Conservation (phyloP, 768 basidiomycete genomes). For the Amanita rubescens region DNA sequence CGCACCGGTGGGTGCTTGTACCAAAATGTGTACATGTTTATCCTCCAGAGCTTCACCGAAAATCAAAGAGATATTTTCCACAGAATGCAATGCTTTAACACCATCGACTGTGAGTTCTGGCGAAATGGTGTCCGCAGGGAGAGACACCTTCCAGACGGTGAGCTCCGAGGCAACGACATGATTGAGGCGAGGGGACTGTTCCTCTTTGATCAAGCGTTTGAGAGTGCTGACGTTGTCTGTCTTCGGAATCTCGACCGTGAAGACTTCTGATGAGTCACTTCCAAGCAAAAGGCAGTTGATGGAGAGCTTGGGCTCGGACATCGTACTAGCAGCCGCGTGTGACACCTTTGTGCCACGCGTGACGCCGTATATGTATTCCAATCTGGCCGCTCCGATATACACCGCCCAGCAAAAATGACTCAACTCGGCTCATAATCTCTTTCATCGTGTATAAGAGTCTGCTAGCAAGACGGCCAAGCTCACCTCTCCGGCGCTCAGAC, state of each 20-base stretch:
- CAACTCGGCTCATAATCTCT: not conserved
- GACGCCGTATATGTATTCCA: too few species aligned
- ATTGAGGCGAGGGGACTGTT: conserved; percentile 9
- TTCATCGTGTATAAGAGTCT: not conserved
- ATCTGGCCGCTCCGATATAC: too few species aligned
- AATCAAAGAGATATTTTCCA: conserved; percentile 3
- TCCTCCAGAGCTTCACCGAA: conserved; percentile 4
- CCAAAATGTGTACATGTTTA: conserved; percentile 5
- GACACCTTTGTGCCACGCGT: not conserved
- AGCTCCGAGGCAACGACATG: conserved; percentile 9
- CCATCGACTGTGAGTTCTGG: conserved; percentile 5
- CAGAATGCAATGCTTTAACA: conserved; percentile 2
- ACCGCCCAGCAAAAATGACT: not conserved
- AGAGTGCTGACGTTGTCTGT: too few species aligned
- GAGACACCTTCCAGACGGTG: conserved; percentile 13
- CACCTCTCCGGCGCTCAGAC: not conserved
- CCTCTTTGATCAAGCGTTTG: conserved; percentile 11
- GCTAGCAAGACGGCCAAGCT: not conserved
- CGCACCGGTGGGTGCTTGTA: conserved; percentile 5
- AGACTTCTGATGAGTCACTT: too few species aligned
- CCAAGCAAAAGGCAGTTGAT: too few species aligned
- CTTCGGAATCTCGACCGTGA: too few species aligned
- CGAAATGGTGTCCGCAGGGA: conserved; percentile 7
- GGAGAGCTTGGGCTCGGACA: too few species aligned
- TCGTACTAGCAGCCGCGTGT: not conserved